Evolutionary conservation across 495 filamentous ascomycete species (phyloP).

Genomic region (Neurospora sp.): DNA sequence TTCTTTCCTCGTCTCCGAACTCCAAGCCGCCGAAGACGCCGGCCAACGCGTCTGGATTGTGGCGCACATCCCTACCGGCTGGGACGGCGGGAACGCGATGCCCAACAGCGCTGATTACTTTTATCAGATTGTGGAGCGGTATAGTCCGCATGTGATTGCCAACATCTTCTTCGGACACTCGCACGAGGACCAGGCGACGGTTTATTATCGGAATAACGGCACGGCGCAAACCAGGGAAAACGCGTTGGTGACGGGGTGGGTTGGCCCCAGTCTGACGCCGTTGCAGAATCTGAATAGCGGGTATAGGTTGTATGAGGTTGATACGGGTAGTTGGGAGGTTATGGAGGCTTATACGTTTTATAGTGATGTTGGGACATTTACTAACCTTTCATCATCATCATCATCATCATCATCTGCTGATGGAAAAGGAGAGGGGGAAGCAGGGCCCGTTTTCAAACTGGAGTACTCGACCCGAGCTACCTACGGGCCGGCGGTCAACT

Average conservation of each 20-base stretch:
- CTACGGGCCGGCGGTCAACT: constrained; percentile 36
- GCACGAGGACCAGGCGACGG: constrained; percentile 37
- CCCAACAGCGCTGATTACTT: constrained; percentile 43
- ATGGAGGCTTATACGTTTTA: constrained; percentile 43
- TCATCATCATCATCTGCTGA: not conserved
- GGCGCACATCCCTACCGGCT: constrained; percentile 42
- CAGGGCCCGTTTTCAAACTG: constrained; percentile 36
- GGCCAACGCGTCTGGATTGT: constrained; percentile 47
- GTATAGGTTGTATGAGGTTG: constrained; percentile 47
- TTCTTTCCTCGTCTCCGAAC: constrained; percentile 40
- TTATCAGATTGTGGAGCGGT: constrained; percentile 48
- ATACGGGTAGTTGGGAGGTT: constrained; percentile 40
- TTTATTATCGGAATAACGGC: constrained; percentile 44
- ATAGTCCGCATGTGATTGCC: constrained; percentile 46
- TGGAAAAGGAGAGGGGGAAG: constrained; percentile 12
- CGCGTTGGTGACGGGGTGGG: constrained; percentile 30
- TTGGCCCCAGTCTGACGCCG: constrained; percentile 44
- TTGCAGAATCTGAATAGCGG: constrained; percentile 46
- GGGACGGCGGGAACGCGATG: constrained; percentile 41
- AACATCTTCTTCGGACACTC: constrained; percentile 49
- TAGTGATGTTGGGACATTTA: constrained; percentile 36
- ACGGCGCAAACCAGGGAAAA: constrained; percentile 25
- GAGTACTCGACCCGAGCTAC: constrained; percentile 49
- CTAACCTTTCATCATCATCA: not conserved
- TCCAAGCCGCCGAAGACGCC: constrained; percentile 42